Base-by-base conservation (phyloP, 177 flowering plant species). In the Telopea speciosissima region DNA sequence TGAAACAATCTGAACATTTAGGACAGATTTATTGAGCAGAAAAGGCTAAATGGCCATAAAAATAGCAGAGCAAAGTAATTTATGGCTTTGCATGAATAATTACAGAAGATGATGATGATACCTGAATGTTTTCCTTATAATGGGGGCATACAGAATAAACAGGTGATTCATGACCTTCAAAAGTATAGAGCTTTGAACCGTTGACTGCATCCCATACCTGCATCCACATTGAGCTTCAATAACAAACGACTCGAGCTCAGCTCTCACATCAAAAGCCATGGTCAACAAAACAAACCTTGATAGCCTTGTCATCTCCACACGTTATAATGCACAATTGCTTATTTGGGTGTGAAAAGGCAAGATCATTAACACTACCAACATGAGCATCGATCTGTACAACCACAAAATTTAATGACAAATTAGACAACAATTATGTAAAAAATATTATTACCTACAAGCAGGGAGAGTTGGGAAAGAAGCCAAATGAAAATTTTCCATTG, bases 121-220 rank as follows among this genome's bases (percentile, higher is more conserved):
- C 84, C 59, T 79, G 73, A 45, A 72, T 74, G 26, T 40, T 49
- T 62, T 72, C 77, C 71, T 75, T 79, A 26, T 21, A 1, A 44
- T 83, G 84, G 13, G 86, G 83, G 59, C 87, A 81, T 60, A 87
- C 70, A 64, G 88, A 87, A 79, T 79, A 80, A 23, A 87, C 80
- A 52, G 90, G 83, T 22, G 89, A 84, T 24, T 83, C 82, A 71
- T 87, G 91, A 63, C 87, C 89, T 72, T 80, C 89, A 63, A 87
- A 86, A 24, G 78, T 74, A 65, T 62, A 76, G 62, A 17, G 63
- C 22, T 58, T 78, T 3, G 73, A 26, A 11, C 89, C 91, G 10
- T 69, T 77, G 13, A 44, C 62, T 22, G 64, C 83, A 79, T 87
- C 85, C 86, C 87, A 87, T 1, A 81, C 91, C 91, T 86, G 44